Percentiles rank a stretch among this genome's conserved stretches.
Conservation (phyloP, 2,329 filamentous ascomycete genomes). For the Fusarium ramigenum region DNA sequence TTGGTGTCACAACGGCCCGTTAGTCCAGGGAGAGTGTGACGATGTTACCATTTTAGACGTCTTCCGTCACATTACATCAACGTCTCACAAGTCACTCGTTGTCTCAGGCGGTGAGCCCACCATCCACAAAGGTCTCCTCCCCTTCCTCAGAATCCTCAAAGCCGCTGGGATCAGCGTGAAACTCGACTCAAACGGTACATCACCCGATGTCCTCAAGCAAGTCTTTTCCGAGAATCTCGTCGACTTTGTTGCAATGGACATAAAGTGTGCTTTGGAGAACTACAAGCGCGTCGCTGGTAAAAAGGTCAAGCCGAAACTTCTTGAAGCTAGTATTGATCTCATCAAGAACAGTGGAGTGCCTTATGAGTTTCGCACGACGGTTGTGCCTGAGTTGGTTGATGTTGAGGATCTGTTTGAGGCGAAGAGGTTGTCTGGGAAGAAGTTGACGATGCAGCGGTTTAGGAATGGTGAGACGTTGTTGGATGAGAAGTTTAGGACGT, state of each 20-base stretch:
- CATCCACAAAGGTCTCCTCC: constrained; percentile 35
- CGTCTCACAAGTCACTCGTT: constrained; percentile 34
- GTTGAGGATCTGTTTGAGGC: constrained; percentile 39
- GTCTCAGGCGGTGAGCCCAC: constrained; percentile 39
- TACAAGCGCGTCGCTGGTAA: constrained; percentile 34
- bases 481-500: neutral
- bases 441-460: constrained; percentile 37
- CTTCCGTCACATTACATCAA: constrained; percentile 26
- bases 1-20: constrained; percentile 38
- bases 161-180: constrained; percentile 22
- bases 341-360: constrained; percentile 34
- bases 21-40: constrained; percentile 32
- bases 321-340: constrained; percentile 27
- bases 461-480: constrained; percentile 23
- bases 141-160: constrained; percentile 29
- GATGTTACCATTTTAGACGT: constrained; percentile 18
- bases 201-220: neutral
- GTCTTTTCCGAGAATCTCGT: constrained; percentile 20
- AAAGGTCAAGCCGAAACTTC: constrained; percentile 25
- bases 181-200: constrained; percentile 37
- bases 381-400: constrained; percentile 34
- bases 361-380: constrained; percentile 36
- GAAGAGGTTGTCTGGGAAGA: constrained; percentile 32
- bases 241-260: constrained; percentile 39
- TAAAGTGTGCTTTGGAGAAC: constrained; percentile 38